A percentile compares a stretch with the other conserved stretches of the same genome.
These are phyloP conservation scores for Trifolium subterraneum DNA, from an alignment of 306 rosid species.

Conservation along the genomic window DNA sequence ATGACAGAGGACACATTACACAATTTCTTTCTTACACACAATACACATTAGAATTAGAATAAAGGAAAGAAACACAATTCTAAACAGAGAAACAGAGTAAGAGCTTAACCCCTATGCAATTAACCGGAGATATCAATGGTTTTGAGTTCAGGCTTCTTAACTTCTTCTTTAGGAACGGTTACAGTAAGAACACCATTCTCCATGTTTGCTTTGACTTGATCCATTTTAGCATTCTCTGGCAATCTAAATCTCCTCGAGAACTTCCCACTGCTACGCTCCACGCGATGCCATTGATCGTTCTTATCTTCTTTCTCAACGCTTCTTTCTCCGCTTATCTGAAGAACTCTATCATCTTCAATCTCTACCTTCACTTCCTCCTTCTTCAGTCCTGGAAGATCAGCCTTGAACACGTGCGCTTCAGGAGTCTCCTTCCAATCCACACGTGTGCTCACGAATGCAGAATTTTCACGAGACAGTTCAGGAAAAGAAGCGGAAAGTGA, in stretches of 20 bases:
- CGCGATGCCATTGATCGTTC: constrained; percentile 44
- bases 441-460: constrained; percentile 31
- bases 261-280: constrained; percentile 52
- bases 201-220: constrained; percentile 45
- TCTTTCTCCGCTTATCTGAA: constrained; percentile 49
- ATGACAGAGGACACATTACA: no score
- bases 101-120: no score
- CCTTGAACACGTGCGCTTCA: constrained; percentile 52
- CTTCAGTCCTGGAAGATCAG: constrained; percentile 45
- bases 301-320: constrained; percentile 40
- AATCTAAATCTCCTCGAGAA: constrained; percentile 49
- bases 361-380: constrained; percentile 51
- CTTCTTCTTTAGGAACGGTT: constrained; percentile 44
- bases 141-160: constrained; percentile 38
- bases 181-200: constrained; percentile 52
- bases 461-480: constrained; percentile 34
- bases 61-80: no score
- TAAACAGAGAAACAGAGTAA: no score
- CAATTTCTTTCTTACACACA: no score
- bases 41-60: no score
- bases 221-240: constrained; percentile 41
- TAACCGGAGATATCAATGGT: constrained; percentile 43
- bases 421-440: constrained; percentile 59
- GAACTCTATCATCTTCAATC: constrained; percentile 41
- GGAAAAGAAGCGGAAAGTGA: constrained; percentile 21